These are phyloP conservation scores for Mortierella sp. DNA, from an alignment of 371 early-diverging fungal species.

Conservation along the genomic window DNA sequence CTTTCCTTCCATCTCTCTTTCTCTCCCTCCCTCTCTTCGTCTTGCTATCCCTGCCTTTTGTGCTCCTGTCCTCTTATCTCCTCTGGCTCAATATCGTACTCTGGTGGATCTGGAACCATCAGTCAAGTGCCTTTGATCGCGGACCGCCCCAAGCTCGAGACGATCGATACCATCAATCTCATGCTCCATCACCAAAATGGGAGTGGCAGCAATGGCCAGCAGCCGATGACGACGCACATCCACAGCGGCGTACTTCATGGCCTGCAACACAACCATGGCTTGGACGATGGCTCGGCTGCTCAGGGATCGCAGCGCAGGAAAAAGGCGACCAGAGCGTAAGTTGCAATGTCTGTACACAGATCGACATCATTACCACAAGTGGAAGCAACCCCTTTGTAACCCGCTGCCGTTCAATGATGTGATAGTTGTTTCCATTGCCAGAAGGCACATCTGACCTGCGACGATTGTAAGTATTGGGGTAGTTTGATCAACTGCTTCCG, in stretches of 20 bases:
- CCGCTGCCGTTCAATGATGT: too few species aligned
- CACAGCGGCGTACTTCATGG: slow-evolving; percentile 4
- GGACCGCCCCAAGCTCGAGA: slow-evolving; percentile 50
- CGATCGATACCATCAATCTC: slow-evolving; percentile 51
- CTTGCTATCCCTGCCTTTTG: not conserved
- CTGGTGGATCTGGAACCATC: not conserved
- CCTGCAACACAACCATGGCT: slow-evolving; percentile 10
- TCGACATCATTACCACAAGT: not conserved
- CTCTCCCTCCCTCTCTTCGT: slow-evolving; percentile 3
- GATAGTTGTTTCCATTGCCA: slow-evolving; percentile 64
- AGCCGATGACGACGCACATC: slow-evolving; percentile 4
- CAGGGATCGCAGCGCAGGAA: slow-evolving; percentile 34
- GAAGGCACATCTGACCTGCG: slow-evolving; percentile 74
- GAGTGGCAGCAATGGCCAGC: slow-evolving; percentile 9
- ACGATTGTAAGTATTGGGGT: slow-evolving; percentile 63
- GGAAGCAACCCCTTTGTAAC: too few species aligned
- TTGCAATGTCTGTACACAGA: not conserved
- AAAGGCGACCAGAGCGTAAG: slow-evolving; percentile 53
- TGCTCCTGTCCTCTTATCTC: slow-evolving; percentile 4
- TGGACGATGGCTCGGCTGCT: slow-evolving; percentile 22
- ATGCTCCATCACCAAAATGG: slow-evolving; percentile 41
- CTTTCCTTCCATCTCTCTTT: slow-evolving; percentile 2
- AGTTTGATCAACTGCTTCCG: too few species aligned
- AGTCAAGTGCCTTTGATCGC: slow-evolving; percentile 45
- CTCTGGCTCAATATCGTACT: not conserved